Conservation (phyloP, 2,329 filamentous ascomycete species). For the Fusarium camptoceras region DNA sequence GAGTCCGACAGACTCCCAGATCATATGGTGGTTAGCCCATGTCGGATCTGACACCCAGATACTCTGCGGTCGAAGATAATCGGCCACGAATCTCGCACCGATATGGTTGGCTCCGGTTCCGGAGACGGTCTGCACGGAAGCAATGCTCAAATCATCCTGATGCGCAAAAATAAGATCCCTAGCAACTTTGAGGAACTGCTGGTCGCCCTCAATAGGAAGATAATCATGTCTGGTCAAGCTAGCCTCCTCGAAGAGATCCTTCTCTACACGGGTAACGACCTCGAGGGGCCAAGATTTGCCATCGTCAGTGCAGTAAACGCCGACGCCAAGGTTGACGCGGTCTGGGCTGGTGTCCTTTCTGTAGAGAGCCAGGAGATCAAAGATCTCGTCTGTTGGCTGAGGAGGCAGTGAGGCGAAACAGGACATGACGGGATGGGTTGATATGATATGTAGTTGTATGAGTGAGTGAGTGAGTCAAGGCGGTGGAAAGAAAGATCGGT, state of each 20-base stretch:
- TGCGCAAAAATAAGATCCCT: slow-evolving; percentile 34
- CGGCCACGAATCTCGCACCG: slow-evolving; percentile 90
- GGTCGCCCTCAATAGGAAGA: slow-evolving; percentile 39
- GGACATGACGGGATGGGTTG: slow-evolving; percentile 9
- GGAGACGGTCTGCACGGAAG: slow-evolving; percentile 90
- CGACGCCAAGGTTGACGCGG: slow-evolving; percentile 40
- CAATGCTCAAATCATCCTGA: slow-evolving; percentile 31
- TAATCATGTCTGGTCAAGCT: slow-evolving; percentile 38
- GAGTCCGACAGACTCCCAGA: slow-evolving; percentile 90
- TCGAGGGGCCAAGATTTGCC: slow-evolving; percentile 41
- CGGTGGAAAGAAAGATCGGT: slow-evolving; percentile 8
- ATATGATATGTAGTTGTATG: not conserved
- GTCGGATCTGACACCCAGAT: slow-evolving; percentile 95
- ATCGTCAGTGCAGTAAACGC: slow-evolving; percentile 42
- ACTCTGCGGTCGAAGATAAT: slow-evolving; percentile 82
- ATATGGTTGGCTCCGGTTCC: slow-evolving; percentile 95
- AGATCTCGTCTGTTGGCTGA: slow-evolving; percentile 33
- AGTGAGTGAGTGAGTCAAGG: slow-evolving; percentile 6
- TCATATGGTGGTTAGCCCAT: slow-evolving; percentile 98
- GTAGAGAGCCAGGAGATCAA: slow-evolving; percentile 28
- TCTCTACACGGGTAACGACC: slow-evolving; percentile 36
- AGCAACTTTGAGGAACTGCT: slow-evolving; percentile 34
- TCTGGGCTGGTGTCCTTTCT: slow-evolving; percentile 32
- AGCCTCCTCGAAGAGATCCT: slow-evolving; percentile 29
- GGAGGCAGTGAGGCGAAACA: slow-evolving; percentile 19